These are phyloP conservation scores for Mycena filopes DNA, from an alignment of 768 basidiomycete species.

Conservation along the genomic window DNA sequence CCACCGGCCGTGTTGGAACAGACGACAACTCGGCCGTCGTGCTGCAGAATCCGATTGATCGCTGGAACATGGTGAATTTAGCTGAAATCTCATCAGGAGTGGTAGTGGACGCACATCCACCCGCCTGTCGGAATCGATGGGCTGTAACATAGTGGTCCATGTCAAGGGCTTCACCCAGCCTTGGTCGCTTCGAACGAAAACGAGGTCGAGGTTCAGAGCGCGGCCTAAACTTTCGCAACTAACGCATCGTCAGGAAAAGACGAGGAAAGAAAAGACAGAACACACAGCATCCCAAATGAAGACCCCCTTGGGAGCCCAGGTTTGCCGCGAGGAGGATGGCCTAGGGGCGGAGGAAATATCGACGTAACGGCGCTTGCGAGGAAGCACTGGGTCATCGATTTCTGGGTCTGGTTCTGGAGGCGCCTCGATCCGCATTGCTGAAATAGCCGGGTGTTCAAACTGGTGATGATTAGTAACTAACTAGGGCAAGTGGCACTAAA, in stretches of 20 bases:
- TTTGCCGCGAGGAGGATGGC: background rate
- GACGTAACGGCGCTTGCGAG: conserved; percentile 8
- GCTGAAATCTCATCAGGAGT: background rate
- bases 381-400: background rate
- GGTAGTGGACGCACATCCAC: conserved; percentile 18
- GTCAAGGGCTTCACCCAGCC: conserved; percentile 11
- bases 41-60: conserved; percentile 64
- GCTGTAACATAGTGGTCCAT: conserved; percentile 9
- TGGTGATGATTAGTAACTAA: background rate
- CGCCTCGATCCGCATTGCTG: background rate
- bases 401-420: background rate
- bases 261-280: background rate
- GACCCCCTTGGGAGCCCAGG: too few relatives aligned
- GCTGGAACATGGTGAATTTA: conserved; percentile 45
- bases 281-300: conserved; percentile 24
- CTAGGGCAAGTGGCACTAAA: background rate
- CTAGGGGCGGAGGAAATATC: background rate
- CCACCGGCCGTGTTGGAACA: conserved; percentile 61
- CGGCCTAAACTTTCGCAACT: conserved; percentile 3
- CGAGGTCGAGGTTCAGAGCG: conserved; percentile 6
- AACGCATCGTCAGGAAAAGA: background rate
- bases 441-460: background rate
- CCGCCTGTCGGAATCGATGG: conserved; percentile 10
- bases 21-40: conserved; percentile 51
- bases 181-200: conserved; percentile 15